phyloP scores from a whole-genome alignment of 129 eudicot species.

The Sambucus nigra region DNA sequence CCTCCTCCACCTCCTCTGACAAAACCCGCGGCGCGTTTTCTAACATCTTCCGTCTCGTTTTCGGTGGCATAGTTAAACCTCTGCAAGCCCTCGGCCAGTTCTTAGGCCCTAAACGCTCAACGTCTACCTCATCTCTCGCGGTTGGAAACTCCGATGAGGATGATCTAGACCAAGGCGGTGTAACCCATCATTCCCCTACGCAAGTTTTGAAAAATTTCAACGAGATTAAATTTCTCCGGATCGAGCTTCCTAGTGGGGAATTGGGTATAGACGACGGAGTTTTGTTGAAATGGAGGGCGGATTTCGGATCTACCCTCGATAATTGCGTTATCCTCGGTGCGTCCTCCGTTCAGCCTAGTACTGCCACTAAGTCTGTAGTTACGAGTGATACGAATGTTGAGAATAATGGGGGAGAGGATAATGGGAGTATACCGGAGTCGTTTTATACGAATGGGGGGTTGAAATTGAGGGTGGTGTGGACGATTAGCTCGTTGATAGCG shows the following conservation, averaged over 20 bases:
- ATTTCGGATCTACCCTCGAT: constrained; percentile 84
- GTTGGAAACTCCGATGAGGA: constrained; percentile 27
- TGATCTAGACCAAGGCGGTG: constrained; percentile 40
- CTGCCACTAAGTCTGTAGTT: not conserved
- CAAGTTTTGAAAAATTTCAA: constrained; percentile 70
- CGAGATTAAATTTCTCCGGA: constrained; percentile 46
- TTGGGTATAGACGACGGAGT: constrained; percentile 81
- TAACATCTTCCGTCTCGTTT: constrained; percentile 31
- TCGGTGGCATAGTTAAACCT: constrained; percentile 60
- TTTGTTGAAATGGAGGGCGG: constrained; percentile 76
- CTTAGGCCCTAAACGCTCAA: constrained; percentile 30
- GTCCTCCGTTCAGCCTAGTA: constrained; percentile 35
- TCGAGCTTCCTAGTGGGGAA: constrained; percentile 82
- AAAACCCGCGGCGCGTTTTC: constrained; percentile 54
- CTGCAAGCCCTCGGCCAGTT: constrained; percentile 57
- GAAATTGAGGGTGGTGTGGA: constrained; percentile 85
- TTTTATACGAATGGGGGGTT: constrained; percentile 88
- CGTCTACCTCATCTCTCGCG: constrained; percentile 13
- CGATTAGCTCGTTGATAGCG: constrained; percentile 84
- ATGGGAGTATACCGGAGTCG: constrained; percentile 79
- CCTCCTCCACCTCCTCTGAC: constrained; percentile 30
- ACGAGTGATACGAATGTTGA: not conserved
- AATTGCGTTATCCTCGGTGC: constrained; percentile 90
- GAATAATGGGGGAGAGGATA: constrained; percentile 30
- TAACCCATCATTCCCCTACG: constrained; percentile 85